Base-by-base conservation (phyloP, 2,329 filamentous ascomycete species). In the Lasiodiplodia sp. region DNA sequence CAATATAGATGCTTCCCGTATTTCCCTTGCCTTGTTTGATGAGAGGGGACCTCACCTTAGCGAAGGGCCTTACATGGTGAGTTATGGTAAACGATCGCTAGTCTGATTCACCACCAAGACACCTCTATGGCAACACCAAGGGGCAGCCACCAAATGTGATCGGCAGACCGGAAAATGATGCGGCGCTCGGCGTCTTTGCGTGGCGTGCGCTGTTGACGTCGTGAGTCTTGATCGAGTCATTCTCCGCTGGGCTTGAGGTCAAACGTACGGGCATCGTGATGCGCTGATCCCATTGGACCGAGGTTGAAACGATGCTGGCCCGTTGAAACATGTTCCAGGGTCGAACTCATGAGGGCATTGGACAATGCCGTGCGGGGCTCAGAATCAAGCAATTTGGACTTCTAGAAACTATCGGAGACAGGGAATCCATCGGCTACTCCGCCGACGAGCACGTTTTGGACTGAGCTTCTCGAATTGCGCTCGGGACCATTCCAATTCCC, bases 1-100 rank as follows among this genome's bases (percentile, higher is more conserved):
- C 44, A 63, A 63, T 63, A 40, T 52, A 37, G 60, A 0, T 18
- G 44, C 2, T 37, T 62, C 47, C 57, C 60, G 25, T 49, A 37
- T 34, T 40, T 38, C 60, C 47, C 60, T 64, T 64, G 47, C 60
- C 47, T 64, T 47, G 60, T 64, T 64, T 64, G 60, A 64, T 64
- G 47, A 64, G 60, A 64, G 47, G 60, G 60, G 31, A 37, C 21
- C 28, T 38, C 60, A 47, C 31, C 47, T 64, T 28, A 40, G n/a
- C 16, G n/a, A 63, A 64, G 11, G 2, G 55, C 44, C 44, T 37
- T 37, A 64, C 60, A 38, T 51, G 12, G 23, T 49, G 28, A 38
- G 40, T 49, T 16, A 37, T 28, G 38, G 10, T 23, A 12, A 14
- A 12, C 23, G 21, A 28, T 58, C 11, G 23, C 44, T 58, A 25